Evolutionary conservation across 2,329 filamentous ascomycete species (phyloP), one percentile per base, ranked within the genome.

Genomic region (Fusarium oligoseptatum): DNA sequence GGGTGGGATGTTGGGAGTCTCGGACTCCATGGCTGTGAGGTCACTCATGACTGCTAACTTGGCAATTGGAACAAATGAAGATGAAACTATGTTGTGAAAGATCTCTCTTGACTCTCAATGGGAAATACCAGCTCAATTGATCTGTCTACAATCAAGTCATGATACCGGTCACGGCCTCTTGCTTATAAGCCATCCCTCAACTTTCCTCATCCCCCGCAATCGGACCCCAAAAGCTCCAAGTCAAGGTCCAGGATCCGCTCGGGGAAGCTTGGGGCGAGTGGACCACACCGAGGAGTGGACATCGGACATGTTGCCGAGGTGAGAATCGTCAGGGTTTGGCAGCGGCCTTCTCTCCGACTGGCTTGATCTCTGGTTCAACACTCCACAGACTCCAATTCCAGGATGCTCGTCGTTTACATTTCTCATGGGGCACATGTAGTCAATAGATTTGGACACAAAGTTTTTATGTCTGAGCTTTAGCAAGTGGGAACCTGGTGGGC

Each of bases 11-110:
- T 75, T 78, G 67, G 72, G 72, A 75, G 77, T 71, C 60, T 74
- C 74, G 0, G 76, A 79, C 77, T 79, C 76, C 76, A 78, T 78
- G 57, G 77, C 77, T 60, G 74, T 70, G 37, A 78, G 77, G 43
- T 78, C 77, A 63, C 77, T 78, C 77, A 78, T 78, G 65, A 68
- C 64, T 37, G 15, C 32, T 20, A 27, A 63, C 6, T 14, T 58
- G 7, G 6, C 32, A 37, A 32, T 52, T 24, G 11, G 15, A 45
- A 3, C 15, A 29, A 29, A 22, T 17, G 6, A 37, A 41, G 24
- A 27, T 27, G 24, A n/a, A n/a, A n/a, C n/a, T n/a, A n/a, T n/a
- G n/a, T n/a, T n/a, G n/a, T n/a, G n/a, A n/a, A n/a, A n/a, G n/a
- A n/a, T n/a, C n/a, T n/a, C n/a, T n/a, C n/a, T n/a, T n/a, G n/a